Conservation (phyloP, 108 stramenopile genomes). For the Schizochytrium sp. region DNA sequence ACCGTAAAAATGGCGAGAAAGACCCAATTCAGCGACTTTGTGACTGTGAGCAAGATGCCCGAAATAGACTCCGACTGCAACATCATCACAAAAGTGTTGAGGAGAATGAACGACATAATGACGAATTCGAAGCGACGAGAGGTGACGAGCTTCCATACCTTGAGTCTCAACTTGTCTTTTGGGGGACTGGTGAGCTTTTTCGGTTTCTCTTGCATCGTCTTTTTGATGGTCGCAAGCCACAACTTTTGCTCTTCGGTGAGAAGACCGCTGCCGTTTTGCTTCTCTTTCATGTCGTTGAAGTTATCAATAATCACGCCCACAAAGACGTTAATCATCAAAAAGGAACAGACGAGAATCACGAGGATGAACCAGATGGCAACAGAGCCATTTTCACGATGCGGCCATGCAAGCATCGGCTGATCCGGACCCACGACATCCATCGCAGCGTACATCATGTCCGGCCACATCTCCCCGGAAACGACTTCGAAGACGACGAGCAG, state of each 20-base stretch:
- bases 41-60: neutral
- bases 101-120: conserved; percentile 39
- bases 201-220: conserved; percentile 19
- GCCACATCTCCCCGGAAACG: conserved; percentile 39
- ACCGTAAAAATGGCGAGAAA: conserved; percentile 41
- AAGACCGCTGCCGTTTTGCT: neutral
- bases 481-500: conserved; percentile 42
- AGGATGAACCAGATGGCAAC: conserved; percentile 40
- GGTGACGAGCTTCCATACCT: conserved; percentile 11
- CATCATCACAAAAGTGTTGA: conserved; percentile 40
- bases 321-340: conserved; percentile 64
- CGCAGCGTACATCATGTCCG: conserved; percentile 34
- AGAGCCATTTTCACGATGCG: conserved; percentile 32
- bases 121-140: conserved; percentile 29
- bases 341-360: conserved; percentile 54
- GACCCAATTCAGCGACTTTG: conserved; percentile 24
- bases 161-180: neutral
- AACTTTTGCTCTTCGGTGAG: conserved; percentile 39
- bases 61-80: conserved; percentile 25
- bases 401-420: neutral
- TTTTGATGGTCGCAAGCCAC: conserved; percentile 42
- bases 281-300: conserved; percentile 50
- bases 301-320: conserved; percentile 63
- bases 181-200: conserved; percentile 23
- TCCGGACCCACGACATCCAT: conserved; percentile 31